A percentile compares a stretch with the other conserved stretches of the same genome.
Conservation (phyloP, 2,329 filamentous ascomycete genomes). For the Venturia asperata region DNA sequence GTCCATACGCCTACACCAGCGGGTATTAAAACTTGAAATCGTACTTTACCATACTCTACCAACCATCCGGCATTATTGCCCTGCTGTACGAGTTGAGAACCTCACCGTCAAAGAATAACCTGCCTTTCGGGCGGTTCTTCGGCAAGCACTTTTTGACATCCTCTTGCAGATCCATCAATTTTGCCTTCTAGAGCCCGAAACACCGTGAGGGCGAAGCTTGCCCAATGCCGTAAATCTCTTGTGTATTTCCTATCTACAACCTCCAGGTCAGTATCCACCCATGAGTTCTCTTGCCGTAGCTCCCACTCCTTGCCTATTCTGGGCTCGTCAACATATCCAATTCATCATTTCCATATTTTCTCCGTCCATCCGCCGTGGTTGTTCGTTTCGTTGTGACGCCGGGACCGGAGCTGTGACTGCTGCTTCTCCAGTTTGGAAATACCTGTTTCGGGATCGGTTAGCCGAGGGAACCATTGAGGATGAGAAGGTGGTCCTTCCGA, state of each 20-base stretch:
- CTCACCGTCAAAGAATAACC: background rate
- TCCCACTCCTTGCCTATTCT: slow-evolving; percentile 42
- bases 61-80: background rate
- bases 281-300: background rate
- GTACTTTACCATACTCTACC: background rate
- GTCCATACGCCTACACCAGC: background rate
- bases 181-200: background rate
- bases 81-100: background rate
- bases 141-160: background rate
- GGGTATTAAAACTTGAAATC: background rate
- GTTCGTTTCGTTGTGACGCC: slow-evolving; percentile 74
- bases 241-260: background rate
- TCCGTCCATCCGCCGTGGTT: slow-evolving; percentile 49
- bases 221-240: background rate
- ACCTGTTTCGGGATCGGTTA: slow-evolving; percentile 36
- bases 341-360: slow-evolving; percentile 36
- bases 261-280: background rate
- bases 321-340: slow-evolving; percentile 61
- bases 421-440: slow-evolving; percentile 54
- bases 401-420: slow-evolving; percentile 62
- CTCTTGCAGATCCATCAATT: background rate
- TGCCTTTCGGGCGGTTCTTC: background rate
- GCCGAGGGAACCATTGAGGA: background rate
- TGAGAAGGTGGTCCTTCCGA: background rate
- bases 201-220: background rate